Evolutionary conservation across 768 basidiomycete genomes (phyloP), one percentile per base, ranked within the genome.

Genomic region (Calocera viscosa): DNA sequence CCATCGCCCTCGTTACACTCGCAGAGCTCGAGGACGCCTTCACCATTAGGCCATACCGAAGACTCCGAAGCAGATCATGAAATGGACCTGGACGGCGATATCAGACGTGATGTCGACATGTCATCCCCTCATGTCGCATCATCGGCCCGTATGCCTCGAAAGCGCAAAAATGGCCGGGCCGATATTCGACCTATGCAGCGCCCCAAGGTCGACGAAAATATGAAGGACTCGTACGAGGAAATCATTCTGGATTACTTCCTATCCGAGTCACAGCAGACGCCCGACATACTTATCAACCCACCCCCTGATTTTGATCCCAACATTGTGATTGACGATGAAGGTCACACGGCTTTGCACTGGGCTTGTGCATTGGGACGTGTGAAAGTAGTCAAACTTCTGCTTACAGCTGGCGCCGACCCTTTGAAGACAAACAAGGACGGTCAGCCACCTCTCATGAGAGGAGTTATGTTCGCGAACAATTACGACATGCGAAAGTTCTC

Each of bases 401-500:
- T 99, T 43, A 89, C 91, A 0, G 90, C 94, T 1, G 94, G 94
- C 22, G 95, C 95, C 16, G 94, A 97, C 74, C 92, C 96, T 70
- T 99, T 95, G 81, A 88, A 90, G 71, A 93, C 94, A 70, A 99
- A 98, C 79, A 91, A 89, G 73, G 85, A 92, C 12, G 96, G 96
- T 1, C 96, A 98, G 76, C 98, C 96, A 16, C 89, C 95, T 1
- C 79, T 99, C 47, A 99, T 99, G 96, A 91, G 96, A 17, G 89
- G 88, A 72, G 96, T 99, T 72, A 98, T 98, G 95, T 99, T 98
- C 76, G 91, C 92, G 64, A 99, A 99, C 77, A 99, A 98, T 75
- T 99, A 99, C 75, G 96, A 99, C 76, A 90, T 98, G 60, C 90
- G 96, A 71, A 99, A 99, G 76, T 99, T 99, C 72, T 92, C 94